A percentile compares a stretch with the other conserved stretches of the same genome.
phyloP scores from a whole-genome alignment of 139 green algal species.

The Chlamydomonas sphaeroides region DNA sequence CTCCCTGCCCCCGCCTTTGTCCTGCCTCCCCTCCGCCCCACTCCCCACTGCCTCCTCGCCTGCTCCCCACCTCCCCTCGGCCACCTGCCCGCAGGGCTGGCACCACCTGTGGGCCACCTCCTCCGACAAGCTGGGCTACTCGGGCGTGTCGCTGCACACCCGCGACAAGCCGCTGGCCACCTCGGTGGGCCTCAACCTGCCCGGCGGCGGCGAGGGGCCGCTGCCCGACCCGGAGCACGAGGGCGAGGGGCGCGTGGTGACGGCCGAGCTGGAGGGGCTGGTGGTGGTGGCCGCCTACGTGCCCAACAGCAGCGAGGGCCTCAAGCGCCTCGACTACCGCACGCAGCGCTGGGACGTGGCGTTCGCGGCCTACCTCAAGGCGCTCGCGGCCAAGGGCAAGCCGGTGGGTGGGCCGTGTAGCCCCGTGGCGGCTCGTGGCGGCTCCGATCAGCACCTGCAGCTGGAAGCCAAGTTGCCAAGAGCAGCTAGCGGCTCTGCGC shows the following conservation, averaged over 20 bases:
- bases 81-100: constrained; percentile 12
- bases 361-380: constrained; percentile 38
- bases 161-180: constrained; percentile 40
- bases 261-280: constrained; percentile 57
- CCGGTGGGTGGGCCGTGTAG: constrained; percentile 68
- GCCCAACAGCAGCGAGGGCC: constrained; percentile 58
- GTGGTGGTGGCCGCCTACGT: constrained; percentile 60
- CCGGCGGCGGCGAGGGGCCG: not conserved
- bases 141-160: constrained; percentile 69
- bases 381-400: constrained; percentile 59
- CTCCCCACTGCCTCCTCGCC: not conserved
- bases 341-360: constrained; percentile 48
- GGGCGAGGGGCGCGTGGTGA: constrained; percentile 59
- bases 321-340: constrained; percentile 78
- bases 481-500: no score
- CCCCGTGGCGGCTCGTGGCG: no score
- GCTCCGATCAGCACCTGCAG: no score
- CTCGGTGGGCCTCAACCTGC: constrained; percentile 22
- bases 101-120: constrained; percentile 64
- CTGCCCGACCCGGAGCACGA: constrained; percentile 61
- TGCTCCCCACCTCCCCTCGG: not conserved
- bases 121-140: constrained; percentile 73
- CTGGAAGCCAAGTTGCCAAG: no score
- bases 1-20: no score
- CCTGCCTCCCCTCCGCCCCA: no score